Conservation (phyloP, 257 asterid species). For the Fraxinus americana region DNA sequence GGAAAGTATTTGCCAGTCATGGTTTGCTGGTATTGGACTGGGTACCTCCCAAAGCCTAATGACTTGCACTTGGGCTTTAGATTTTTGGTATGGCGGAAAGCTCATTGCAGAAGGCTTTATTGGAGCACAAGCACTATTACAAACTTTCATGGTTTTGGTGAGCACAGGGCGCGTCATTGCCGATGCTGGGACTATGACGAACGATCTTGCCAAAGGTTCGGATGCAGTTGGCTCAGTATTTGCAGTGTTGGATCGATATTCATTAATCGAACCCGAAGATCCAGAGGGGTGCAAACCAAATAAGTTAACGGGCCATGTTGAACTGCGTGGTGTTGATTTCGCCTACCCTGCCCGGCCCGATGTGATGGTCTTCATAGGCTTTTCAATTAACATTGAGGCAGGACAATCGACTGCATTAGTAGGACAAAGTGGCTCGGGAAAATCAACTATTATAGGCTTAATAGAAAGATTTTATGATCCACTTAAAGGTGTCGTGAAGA, state of each 20-base stretch:
- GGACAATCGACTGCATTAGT: slow-evolving; percentile 85
- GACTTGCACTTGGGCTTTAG: slow-evolving; percentile 82
- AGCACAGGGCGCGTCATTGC: slow-evolving; percentile 94
- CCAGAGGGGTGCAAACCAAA: slow-evolving; percentile 56
- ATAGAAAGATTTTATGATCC: slow-evolving; percentile 87
- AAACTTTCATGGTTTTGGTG: slow-evolving; percentile 77
- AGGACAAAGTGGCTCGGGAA: slow-evolving; percentile 93
- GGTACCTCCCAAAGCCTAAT: slow-evolving; percentile 86
- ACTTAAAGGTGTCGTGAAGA: slow-evolving; percentile 51
- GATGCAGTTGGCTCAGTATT: slow-evolving; percentile 80
- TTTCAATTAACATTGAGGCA: slow-evolving; percentile 62
- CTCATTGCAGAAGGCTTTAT: slow-evolving; percentile 66
- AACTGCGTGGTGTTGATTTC: slow-evolving; percentile 60
- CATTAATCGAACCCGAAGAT: slow-evolving; percentile 77
- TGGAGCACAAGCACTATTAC: slow-evolving; percentile 67
- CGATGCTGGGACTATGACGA: slow-evolving; percentile 92
- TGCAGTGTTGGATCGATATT: slow-evolving; percentile 67
- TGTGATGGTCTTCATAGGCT: slow-evolving; percentile 56
- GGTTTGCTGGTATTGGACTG: slow-evolving; percentile 89
- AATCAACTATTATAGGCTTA: slow-evolving; percentile 72
- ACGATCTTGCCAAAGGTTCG: slow-evolving; percentile 77
- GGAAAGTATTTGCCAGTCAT: slow-evolving; percentile 79
- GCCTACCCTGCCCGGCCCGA: slow-evolving; percentile 74
- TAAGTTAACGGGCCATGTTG: slow-evolving; percentile 53
- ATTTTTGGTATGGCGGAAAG: slow-evolving; percentile 92